Evolutionary conservation across 805 yeast species (phyloP).

Genomic region (Spathaspora boniae): DNA sequence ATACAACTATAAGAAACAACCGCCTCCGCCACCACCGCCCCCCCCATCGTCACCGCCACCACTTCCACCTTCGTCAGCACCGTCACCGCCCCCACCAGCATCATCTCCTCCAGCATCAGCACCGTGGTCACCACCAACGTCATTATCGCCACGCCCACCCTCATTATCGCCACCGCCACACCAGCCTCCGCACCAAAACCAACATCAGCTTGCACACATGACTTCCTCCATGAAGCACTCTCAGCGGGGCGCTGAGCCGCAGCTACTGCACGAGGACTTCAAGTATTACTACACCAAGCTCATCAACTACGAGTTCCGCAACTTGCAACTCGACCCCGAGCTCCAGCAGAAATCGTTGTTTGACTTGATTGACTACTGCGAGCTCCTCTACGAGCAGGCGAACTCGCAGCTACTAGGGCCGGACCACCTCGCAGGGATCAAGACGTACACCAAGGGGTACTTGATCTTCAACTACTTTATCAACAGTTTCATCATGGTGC

Average conservation of each 20-base stretch:
- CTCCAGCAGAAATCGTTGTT: constrained; percentile 32
- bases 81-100: background rate
- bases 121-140: background rate
- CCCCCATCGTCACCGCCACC: constrained; percentile 5
- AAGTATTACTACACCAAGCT: constrained; percentile 21
- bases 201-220: too few relatives aligned
- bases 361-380: constrained; percentile 41
- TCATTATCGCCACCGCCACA: background rate
- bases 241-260: too few relatives aligned
- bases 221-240: too few relatives aligned
- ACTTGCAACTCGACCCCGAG: constrained; percentile 30
- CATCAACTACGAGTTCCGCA: constrained; percentile 34
- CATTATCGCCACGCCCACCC: background rate
- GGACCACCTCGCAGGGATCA: constrained; percentile 17
- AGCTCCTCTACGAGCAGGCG: constrained; percentile 30
- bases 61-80: background rate
- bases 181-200: background rate
- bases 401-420: constrained; percentile 2
- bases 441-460: constrained; percentile 33
- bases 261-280: constrained; percentile 9
- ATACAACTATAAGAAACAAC: background rate
- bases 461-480: constrained; percentile 41
- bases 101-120: background rate
- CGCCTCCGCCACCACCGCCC: constrained; percentile 6
- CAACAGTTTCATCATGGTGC: constrained; percentile 39